Evolutionary conservation across 73 alveolate species (phyloP).

Genomic region (Urostyla sp.): DNA sequence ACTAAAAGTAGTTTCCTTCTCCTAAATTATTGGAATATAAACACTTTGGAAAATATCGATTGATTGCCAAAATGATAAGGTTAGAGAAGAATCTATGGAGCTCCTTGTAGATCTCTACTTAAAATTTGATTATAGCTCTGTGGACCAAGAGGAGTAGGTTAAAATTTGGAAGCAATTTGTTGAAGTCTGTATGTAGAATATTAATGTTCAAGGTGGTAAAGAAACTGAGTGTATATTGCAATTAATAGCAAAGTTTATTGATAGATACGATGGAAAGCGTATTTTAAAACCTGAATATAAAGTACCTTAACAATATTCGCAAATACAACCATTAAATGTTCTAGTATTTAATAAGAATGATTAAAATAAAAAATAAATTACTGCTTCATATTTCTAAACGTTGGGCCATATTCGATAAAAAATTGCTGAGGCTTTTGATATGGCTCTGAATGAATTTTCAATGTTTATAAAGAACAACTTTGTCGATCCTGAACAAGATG

Average conservation of each 20-base stretch:
- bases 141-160: not conserved
- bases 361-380: not conserved
- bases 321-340: conserved; percentile 5
- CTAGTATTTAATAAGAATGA: conserved; percentile 1
- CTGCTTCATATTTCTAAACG: conserved; percentile 25
- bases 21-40: conserved; percentile 52
- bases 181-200: conserved; percentile 36
- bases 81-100: conserved; percentile 55
- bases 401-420: conserved; percentile 61
- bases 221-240: conserved; percentile 20
- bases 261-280: conserved; percentile 67
- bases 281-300: conserved; percentile 19
- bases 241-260: conserved; percentile 57
- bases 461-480: conserved; percentile 35
- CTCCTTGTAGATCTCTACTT: conserved; percentile 62
- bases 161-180: conserved; percentile 34
- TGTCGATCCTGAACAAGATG: conserved; percentile 70
- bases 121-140: conserved; percentile 33
- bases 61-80: conserved; percentile 56
- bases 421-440: conserved; percentile 62
- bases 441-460: conserved; percentile 49
- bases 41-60: conserved; percentile 73
- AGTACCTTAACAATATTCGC: conserved; percentile 5
- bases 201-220: conserved; percentile 8
- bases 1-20: conserved; percentile 39